These are phyloP conservation scores for Calocybe gambosa DNA, from an alignment of 1,284 basidiomycete species.

Conservation along the genomic window DNA sequence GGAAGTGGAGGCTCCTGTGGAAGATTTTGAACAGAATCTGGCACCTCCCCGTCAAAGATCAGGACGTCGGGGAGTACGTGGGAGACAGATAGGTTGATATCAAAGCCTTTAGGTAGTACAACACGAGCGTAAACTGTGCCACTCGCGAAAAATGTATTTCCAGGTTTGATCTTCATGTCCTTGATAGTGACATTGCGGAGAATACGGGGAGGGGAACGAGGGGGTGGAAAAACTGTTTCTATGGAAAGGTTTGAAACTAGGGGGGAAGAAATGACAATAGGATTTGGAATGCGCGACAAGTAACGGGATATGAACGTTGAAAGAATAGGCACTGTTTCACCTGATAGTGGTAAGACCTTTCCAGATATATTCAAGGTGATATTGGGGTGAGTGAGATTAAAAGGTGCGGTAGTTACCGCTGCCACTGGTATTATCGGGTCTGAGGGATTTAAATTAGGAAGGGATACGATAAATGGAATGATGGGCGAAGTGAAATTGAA, in stretches of 20 bases:
- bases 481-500: constrained; percentile 45
- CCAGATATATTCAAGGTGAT: constrained; percentile 55
- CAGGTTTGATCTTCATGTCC: constrained; percentile 65
- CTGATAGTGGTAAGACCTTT: constrained; percentile 48
- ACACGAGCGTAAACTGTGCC: constrained; percentile 58
- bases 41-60: constrained; percentile 65
- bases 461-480: constrained; percentile 56
- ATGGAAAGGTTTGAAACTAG: constrained; percentile 43
- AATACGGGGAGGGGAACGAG: constrained; percentile 52
- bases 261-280: constrained; percentile 52
- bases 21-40: constrained; percentile 25
- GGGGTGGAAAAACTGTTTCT: constrained; percentile 55
- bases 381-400: constrained; percentile 60
- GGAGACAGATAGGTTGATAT: constrained; percentile 53
- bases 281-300: constrained; percentile 48
- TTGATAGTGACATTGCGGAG: constrained; percentile 64
- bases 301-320: constrained; percentile 59
- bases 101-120: constrained; percentile 61
- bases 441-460: constrained; percentile 30
- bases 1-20: constrained; percentile 47
- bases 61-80: constrained; percentile 67
- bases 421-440: constrained; percentile 38
- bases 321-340: constrained; percentile 39
- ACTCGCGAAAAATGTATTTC: constrained; percentile 51
- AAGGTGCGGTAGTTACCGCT: constrained; percentile 46